Evolutionary conservation across 805 yeast species (phyloP), one percentile per base, ranked within the genome.

Genomic region (Wickerhamomyces strasburgensis): DNA sequence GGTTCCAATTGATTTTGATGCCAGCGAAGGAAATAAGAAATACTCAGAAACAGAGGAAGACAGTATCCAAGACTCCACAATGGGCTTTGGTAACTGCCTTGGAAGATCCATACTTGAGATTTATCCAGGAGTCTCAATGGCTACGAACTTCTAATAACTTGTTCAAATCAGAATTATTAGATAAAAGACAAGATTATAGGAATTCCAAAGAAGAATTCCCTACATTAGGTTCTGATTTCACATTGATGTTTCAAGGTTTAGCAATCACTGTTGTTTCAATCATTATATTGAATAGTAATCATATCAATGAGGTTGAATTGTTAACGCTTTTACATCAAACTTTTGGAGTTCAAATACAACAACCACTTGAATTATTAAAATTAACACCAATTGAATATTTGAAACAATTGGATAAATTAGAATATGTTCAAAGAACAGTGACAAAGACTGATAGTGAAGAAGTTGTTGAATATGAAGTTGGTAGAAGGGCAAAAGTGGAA

Each of bases 241-340:
- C 48, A 3, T 29, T 56, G 5, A 31, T 44, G 14, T 19, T 44
- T 2, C 47, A 45, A 19, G 61, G 59, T 0, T 24, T 58, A 0
- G 39, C 47, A 1, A 21, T 55, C 13, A 39, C 53, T 1, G 35
- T 56, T 8, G 17, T 56, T 1, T 43, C 50, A 15, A 27, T 54
- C 5, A 39, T 58, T 5, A 44, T 54, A 4, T 45, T 58, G 1
- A 43, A 47, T 7, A 41, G 44, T 5, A 58, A 58, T 29, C 56
- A 51, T 34, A 44, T 58, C 32, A 68, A 64, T 30, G 75, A 72
- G 35, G 65, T 54, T 8, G 68, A 62, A 41, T 57, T 73, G 34
- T 27, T 71, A 26, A 43, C 61, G 38, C 63, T 67, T 1, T 56
- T 73, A 47, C 47, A 56, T 39, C 54, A 50, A 15, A 68, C 71